Evolutionary conservation across 495 filamentous ascomycete genomes (phyloP).

Genomic region (Penicillium desertorum): DNA sequence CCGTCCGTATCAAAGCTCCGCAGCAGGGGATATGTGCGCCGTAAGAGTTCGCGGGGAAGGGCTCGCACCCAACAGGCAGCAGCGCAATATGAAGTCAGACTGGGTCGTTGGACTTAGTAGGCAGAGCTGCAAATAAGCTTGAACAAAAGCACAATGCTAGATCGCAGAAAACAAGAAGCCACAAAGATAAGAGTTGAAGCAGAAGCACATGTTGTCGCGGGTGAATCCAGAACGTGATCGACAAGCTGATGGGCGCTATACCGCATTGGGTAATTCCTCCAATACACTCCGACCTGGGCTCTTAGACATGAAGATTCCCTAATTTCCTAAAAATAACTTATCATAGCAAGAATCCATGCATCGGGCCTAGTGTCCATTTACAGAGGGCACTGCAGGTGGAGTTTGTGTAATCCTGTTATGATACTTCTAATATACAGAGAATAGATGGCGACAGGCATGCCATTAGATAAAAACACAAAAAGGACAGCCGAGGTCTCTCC

Average conservation of each 20-base stretch:
- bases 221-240: conserved; percentile 35
- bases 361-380: background rate
- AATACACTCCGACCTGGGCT: background rate
- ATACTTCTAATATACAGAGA: conserved; percentile 29
- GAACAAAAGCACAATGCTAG: conserved; percentile 13
- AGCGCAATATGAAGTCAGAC: conserved; percentile 15
- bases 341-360: background rate
- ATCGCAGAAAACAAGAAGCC: conserved; percentile 10
- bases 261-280: conserved; percentile 22
- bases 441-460: conserved; percentile 13
- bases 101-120: background rate
- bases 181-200: conserved; percentile 16
- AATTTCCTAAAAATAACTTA: too few relatives aligned
- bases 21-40: conserved; percentile 27
- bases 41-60: conserved; percentile 38
- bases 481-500: background rate
- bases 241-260: conserved; percentile 31
- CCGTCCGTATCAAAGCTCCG: conserved; percentile 30
- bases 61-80: conserved; percentile 40
- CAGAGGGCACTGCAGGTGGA: background rate
- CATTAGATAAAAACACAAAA: conserved; percentile 7
- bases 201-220: conserved; percentile 10
- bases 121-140: background rate
- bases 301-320: background rate
- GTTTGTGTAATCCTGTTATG: conserved; percentile 2